Evolutionary conservation across 805 yeast species (phyloP).

Genomic region (Myxozyma melibiosi): DNA sequence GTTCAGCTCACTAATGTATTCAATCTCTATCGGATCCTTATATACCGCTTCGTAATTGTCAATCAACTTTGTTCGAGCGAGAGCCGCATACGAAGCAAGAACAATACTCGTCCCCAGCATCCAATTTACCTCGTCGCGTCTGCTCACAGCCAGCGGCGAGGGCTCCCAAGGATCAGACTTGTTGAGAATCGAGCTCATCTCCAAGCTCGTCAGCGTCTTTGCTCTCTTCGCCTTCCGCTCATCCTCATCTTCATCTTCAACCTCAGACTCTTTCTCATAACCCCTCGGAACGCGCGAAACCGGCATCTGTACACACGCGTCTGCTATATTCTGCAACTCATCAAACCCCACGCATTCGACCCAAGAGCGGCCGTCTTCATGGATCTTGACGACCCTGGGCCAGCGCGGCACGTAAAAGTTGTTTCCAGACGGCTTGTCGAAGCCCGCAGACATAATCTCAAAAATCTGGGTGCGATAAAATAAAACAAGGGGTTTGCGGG

Average conservation of each 20-base stretch:
- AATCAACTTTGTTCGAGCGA: too few relatives aligned
- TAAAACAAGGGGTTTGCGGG: neutral
- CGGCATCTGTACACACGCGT: neutral
- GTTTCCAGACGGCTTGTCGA: constrained; percentile 21
- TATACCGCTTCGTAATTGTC: too few relatives aligned
- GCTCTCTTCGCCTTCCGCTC: constrained; percentile 1
- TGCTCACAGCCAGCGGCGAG: too few relatives aligned
- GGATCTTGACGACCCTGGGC: constrained; percentile 26
- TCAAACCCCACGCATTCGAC: constrained; percentile 1
- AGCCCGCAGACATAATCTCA: constrained; percentile 22
- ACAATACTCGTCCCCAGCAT: too few relatives aligned
- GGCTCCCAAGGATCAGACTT: neutral
- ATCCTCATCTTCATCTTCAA: neutral
- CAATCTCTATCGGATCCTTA: too few relatives aligned
- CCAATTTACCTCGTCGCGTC: too few relatives aligned
- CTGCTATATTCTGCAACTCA: constrained; percentile 18
- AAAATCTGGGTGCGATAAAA: constrained; percentile 12
- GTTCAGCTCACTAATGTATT: too few relatives aligned
- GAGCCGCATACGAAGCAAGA: too few relatives aligned
- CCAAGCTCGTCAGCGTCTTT: constrained; percentile 9
- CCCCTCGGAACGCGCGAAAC: neutral
- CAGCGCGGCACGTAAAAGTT: constrained; percentile 16
- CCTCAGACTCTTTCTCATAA: neutral
- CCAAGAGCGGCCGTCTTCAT: constrained; percentile 19
- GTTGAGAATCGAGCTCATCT: neutral